phyloP scores from a whole-genome alignment of 2,329 filamentous ascomycete species.

The Ophiostoma perfectum region DNA sequence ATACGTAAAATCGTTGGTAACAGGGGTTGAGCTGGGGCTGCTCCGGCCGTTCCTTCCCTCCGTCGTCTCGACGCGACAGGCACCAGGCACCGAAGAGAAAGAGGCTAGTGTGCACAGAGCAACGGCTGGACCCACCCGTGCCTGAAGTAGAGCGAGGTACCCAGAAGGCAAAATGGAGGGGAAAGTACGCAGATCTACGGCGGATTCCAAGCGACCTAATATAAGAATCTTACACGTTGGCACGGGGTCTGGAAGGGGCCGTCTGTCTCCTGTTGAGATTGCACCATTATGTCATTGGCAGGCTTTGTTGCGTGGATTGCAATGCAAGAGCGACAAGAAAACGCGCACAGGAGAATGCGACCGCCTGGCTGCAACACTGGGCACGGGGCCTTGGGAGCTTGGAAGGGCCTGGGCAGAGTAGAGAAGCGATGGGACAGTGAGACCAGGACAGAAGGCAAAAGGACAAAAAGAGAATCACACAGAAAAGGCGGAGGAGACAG shows the following conservation, averaged over 20 bases:
- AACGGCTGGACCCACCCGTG: constrained; percentile 20
- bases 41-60: constrained; percentile 12
- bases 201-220: not conserved
- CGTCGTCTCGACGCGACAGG: constrained; percentile 13
- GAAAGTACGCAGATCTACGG: constrained; percentile 12
- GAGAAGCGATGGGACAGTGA: not conserved
- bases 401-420: not conserved
- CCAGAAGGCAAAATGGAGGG: not conserved
- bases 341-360: not conserved
- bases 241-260: not conserved
- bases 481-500: too few species aligned
- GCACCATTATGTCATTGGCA: constrained; percentile 4
- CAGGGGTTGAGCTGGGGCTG: not conserved
- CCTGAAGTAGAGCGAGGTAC: constrained; percentile 12
- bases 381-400: not conserved
- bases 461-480: not conserved
- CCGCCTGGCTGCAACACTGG: not conserved
- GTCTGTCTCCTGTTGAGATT: not conserved
- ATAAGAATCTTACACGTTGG: not conserved
- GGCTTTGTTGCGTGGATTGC: not conserved
- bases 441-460: not conserved
- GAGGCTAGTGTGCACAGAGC: constrained; percentile 19
- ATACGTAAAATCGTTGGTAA: not conserved
- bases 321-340: not conserved
- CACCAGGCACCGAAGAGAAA: constrained; percentile 1